These are phyloP conservation scores for Medicago lupulina DNA, from an alignment of 306 rosid species.

Conservation along the genomic window DNA sequence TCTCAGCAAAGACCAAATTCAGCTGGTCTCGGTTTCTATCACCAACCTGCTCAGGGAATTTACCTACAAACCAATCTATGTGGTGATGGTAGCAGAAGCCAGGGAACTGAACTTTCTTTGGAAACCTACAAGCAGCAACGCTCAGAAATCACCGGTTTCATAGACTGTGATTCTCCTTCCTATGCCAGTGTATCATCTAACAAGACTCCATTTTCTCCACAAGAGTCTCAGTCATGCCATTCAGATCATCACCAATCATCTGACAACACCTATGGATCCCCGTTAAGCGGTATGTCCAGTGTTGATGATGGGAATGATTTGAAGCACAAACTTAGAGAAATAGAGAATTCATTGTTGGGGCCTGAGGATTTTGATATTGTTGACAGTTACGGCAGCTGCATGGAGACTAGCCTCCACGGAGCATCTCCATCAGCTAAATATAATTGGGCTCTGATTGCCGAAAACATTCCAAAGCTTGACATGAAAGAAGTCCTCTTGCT, in stretches of 20 bases:
- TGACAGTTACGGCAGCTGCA: slow-evolving; percentile 56
- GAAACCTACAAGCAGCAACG: slow-evolving; percentile 56
- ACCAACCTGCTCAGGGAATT: slow-evolving; percentile 56
- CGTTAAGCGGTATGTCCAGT: slow-evolving; percentile 73
- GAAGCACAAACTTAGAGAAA: slow-evolving; percentile 67
- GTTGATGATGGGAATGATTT: slow-evolving; percentile 60
- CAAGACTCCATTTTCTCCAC: slow-evolving; percentile 71
- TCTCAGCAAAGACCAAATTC: slow-evolving; percentile 54
- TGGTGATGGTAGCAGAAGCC: slow-evolving; percentile 56
- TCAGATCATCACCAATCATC: slow-evolving; percentile 80
- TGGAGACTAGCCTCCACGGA: slow-evolving; percentile 44
- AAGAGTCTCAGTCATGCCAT: slow-evolving; percentile 65
- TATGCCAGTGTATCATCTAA: slow-evolving; percentile 67
- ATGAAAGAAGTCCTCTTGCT: slow-evolving; percentile 52
- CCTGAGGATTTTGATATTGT: slow-evolving; percentile 63
- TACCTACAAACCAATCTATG: slow-evolving; percentile 60
- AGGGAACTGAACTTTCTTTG: slow-evolving; percentile 58
- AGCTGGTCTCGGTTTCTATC: slow-evolving; percentile 53
- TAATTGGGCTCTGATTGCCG: slow-evolving; percentile 51
- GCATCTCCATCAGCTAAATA: slow-evolving; percentile 38
- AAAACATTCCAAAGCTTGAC: slow-evolving; percentile 50
- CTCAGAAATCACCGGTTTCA: slow-evolving; percentile 47
- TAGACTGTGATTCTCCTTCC: slow-evolving; percentile 72
- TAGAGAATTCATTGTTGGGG: slow-evolving; percentile 73
- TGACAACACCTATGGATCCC: slow-evolving; percentile 69